phyloP scores from a whole-genome alignment of 495 filamentous ascomycete species.

The Mytilinidion resinicola region DNA sequence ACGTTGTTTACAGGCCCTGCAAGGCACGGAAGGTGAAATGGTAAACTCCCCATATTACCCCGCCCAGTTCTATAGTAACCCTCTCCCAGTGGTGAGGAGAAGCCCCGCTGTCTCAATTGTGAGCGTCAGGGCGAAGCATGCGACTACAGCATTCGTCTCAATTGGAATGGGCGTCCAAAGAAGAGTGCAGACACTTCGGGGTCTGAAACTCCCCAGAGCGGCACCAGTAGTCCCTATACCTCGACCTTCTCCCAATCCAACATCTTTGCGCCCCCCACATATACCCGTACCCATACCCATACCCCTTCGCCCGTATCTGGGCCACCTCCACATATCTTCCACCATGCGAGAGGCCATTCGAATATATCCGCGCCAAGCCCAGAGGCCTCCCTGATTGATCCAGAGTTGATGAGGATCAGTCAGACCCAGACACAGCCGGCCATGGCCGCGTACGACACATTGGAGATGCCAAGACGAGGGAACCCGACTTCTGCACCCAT shows the following conservation, averaged over 20 bases:
- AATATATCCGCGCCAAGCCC: constrained; percentile 9
- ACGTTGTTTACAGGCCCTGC: constrained; percentile 42
- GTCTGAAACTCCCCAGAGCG: constrained; percentile 14
- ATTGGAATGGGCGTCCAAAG: constrained; percentile 68
- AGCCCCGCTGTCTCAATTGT: constrained; percentile 72
- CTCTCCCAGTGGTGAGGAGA: constrained; percentile 58
- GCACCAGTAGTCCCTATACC: constrained; percentile 18
- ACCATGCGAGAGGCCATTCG: constrained; percentile 22
- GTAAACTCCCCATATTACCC: constrained; percentile 29
- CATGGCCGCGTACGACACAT: background rate
- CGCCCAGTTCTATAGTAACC: constrained; percentile 20
- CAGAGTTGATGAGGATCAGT: constrained; percentile 18
- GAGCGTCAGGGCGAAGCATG: constrained; percentile 68
- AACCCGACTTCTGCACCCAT: constrained; percentile 16
- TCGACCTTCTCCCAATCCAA: constrained; percentile 19
- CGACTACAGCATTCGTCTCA: constrained; percentile 80
- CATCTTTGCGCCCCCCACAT: background rate
- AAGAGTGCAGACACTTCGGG: constrained; percentile 36
- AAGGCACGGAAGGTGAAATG: constrained; percentile 86
- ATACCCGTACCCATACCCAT: constrained; percentile 3
- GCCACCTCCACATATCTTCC: background rate
- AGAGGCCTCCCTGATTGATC: constrained; percentile 24
- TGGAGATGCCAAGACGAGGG: background rate
- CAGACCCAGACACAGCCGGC: constrained; percentile 15
- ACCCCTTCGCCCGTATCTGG: constrained; percentile 10